A percentile compares a stretch with the other conserved stretches of the same genome.
Evolutionary conservation across 768 basidiomycete species (phyloP).

Genomic region (Pisolithus tinctorius): DNA sequence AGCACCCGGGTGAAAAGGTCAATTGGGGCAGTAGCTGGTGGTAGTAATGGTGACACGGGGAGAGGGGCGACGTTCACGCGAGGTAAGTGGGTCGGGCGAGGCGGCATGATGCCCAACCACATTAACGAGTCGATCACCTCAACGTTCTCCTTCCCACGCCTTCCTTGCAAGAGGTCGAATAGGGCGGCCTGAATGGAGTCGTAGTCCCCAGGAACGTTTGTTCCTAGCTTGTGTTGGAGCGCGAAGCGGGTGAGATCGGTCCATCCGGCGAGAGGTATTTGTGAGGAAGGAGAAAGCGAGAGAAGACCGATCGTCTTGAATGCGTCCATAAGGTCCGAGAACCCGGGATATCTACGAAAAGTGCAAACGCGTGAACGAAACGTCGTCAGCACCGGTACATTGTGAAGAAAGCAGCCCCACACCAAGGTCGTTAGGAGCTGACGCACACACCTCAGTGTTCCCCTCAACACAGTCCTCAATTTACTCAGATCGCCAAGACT

Average conservation of each 20-base stretch:
- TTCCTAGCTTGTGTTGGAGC: slow-evolving; percentile 22
- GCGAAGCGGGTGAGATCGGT: slow-evolving; percentile 31
- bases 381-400: neutral
- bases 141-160: slow-evolving; percentile 5
- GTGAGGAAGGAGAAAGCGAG: slow-evolving; percentile 21
- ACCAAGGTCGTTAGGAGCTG: neutral
- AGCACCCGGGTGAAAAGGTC: slow-evolving; percentile 73
- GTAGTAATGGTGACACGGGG: slow-evolving; percentile 22
- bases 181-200: slow-evolving; percentile 31
- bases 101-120: slow-evolving; percentile 26
- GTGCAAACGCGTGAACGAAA: neutral
- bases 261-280: slow-evolving; percentile 22
- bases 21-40: slow-evolving; percentile 42
- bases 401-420: neutral
- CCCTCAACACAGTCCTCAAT: slow-evolving; percentile 67
- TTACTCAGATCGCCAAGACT: slow-evolving; percentile 36
- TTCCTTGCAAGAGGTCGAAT: slow-evolving; percentile 11
- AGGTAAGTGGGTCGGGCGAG: slow-evolving; percentile 3
- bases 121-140: slow-evolving; percentile 36
- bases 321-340: slow-evolving; percentile 62
- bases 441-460: slow-evolving; percentile 65
- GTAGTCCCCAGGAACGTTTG: slow-evolving; percentile 23
- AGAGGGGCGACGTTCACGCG: slow-evolving; percentile 31
- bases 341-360: slow-evolving; percentile 70
- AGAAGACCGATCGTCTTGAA: slow-evolving; percentile 71